These are phyloP conservation scores for Vinca major DNA, from an alignment of 305 asterid genomes.

Conservation along the genomic window DNA sequence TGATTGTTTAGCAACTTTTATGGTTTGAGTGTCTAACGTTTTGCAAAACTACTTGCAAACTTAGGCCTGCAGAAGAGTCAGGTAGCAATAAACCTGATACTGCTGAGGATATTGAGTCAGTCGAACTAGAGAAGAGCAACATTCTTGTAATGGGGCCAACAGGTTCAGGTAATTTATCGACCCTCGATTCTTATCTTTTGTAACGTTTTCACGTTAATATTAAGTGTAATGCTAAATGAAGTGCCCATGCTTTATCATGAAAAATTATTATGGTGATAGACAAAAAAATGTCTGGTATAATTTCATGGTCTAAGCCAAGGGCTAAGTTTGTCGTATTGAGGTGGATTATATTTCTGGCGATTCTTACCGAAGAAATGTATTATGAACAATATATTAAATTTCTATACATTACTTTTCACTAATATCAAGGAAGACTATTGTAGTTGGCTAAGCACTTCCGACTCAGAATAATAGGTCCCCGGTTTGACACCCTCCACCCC, in stretches of 20 bases:
- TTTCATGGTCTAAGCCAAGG: not conserved
- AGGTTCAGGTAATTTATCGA: slow-evolving; percentile 68
- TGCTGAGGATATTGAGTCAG: slow-evolving; percentile 48
- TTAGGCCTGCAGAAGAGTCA: slow-evolving; percentile 66
- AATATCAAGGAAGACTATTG: not conserved
- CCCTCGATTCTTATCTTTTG: not conserved
- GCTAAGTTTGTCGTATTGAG: not conserved
- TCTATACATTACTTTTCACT: not conserved
- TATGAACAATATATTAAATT: not conserved
- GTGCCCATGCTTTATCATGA: not conserved
- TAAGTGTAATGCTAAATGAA: not conserved
- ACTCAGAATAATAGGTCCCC: no score
- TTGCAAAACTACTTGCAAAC: slow-evolving; percentile 30
- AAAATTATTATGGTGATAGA: not conserved
- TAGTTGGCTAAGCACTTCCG: no score
- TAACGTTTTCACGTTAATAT: not conserved
- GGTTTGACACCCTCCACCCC: no score
- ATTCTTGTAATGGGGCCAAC: slow-evolving; percentile 97
- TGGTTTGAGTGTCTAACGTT: slow-evolving; percentile 15
- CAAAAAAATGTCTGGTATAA: not conserved
- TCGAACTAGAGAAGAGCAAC: slow-evolving; percentile 95
- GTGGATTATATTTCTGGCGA: not conserved
- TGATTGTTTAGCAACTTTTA: not conserved
- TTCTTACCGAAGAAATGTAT: not conserved
- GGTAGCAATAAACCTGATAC: slow-evolving; percentile 36